Evolutionary conservation across 441 rosid genomes (phyloP).

Genomic region (Macaranga tanarius): DNA sequence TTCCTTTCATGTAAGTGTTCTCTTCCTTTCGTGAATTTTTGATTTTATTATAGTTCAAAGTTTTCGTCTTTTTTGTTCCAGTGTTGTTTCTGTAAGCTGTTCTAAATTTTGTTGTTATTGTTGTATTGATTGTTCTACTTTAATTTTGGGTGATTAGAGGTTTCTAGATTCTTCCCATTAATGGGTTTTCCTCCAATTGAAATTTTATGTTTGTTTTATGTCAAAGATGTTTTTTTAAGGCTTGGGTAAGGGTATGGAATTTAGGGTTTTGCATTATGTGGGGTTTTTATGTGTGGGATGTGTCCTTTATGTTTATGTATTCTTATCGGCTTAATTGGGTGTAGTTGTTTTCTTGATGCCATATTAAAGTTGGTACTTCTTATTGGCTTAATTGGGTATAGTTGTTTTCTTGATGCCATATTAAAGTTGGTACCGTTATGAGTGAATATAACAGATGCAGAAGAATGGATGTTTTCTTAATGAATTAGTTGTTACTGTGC

Average conservation of each 20-base stretch:
- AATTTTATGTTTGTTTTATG: neutral
- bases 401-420: neutral
- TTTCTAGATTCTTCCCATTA: neutral
- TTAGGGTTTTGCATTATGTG: constrained; percentile 16
- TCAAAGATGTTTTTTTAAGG: neutral
- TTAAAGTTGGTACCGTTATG: neutral
- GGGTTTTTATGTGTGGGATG: neutral
- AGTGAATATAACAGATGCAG: neutral
- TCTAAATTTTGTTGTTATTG: neutral
- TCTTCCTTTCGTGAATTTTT: neutral
- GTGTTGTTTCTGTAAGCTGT: neutral
- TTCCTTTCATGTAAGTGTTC: neutral
- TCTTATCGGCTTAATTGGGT: neutral
- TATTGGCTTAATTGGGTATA: neutral
- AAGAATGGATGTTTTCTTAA: neutral
- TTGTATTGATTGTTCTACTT: neutral
- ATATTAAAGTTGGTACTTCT: neutral
- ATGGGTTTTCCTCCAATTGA: neutral
- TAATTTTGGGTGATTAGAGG: neutral
- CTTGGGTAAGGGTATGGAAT: neutral
- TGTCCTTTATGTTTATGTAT: neutral
- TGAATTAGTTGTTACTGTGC: neutral
- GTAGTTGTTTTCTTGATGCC: neutral
- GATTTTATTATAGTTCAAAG: neutral
- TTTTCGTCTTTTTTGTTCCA: neutral